Percentiles rank a stretch among this genome's conserved stretches.
phyloP scores from a whole-genome alignment of 139 green algal species.

The Chlorella sp. region DNA sequence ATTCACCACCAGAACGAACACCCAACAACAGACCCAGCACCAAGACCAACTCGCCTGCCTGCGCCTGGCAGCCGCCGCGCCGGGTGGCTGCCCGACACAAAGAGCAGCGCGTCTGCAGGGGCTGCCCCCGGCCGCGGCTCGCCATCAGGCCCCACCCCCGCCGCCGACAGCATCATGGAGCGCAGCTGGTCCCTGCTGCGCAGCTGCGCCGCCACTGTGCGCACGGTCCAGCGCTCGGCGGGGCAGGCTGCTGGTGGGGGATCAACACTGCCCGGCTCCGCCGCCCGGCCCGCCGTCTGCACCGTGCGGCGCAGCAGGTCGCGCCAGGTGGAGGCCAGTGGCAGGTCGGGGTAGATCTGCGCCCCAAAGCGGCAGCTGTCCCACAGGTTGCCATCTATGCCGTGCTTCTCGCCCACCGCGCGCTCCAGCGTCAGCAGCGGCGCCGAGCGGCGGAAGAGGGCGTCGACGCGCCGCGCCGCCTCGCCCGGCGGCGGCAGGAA shows the following conservation, averaged over 20 bases:
- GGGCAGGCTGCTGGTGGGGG: background rate
- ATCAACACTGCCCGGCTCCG: background rate
- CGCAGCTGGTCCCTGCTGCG: conserved; percentile 37
- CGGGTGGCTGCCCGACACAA: conserved; percentile 78
- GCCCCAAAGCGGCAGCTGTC: conserved; percentile 60
- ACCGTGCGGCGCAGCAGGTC: conserved; percentile 43
- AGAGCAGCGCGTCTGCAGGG: conserved; percentile 64
- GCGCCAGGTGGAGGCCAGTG: conserved; percentile 63
- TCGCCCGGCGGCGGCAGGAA: background rate
- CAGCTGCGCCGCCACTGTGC: conserved; percentile 54
- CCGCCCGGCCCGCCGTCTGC: background rate
- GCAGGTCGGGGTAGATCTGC: conserved; percentile 75
- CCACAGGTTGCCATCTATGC: conserved; percentile 59
- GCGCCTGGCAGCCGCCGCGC: conserved; percentile 48
- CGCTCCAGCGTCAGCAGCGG: conserved; percentile 36
- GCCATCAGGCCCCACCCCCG: background rate
- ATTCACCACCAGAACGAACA: background rate
- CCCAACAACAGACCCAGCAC: background rate
- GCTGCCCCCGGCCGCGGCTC: background rate
- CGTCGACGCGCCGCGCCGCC: background rate
- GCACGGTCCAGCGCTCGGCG: conserved; percentile 31
- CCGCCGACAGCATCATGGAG: conserved; percentile 32
- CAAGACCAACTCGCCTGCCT: conserved; percentile 10
- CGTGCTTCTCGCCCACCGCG: conserved; percentile 33
- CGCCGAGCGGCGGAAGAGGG: background rate